Base-by-base conservation (phyloP, 1,284 basidiomycete species). In the Fistulina hepatica region DNA sequence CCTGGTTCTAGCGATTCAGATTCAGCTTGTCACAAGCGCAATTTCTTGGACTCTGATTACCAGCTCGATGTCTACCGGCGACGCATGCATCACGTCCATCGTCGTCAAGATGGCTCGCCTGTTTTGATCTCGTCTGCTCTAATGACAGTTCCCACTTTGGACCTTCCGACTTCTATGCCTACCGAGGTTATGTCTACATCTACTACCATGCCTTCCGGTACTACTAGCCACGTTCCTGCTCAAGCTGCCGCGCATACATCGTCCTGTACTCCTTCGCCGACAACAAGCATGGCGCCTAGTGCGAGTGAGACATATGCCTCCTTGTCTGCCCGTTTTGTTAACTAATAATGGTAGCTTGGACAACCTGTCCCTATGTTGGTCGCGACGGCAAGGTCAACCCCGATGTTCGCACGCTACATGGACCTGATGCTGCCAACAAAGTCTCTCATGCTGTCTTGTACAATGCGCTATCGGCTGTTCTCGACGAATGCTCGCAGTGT, bases 301-400 rank as follows among this genome's bases (percentile, higher is more conserved):
- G 63, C 65, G 10, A 68, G 65, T 67, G 50, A 47, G 64, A 57
- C 13, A 17, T 41, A 44, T 48, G 16, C 50, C 48, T 52, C 38
- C 25, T 41, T 47, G 25, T 19, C 13, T 21, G 21, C 21, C n/a
- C 28, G 16, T 16, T 6, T 10, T 21, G 7, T 31, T 19, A 21
- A 25, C 28, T 21, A 20, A 7, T 36, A 15, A 17, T 6, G 39
- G 28, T 34, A 72, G 69, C 69, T 3, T 78, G 73, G 73, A 66
- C 61, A 6, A 65, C 63, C n/a, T 79, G 75, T 52, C 58, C 61
- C 5, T 78, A 77, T 45, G 55, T 62, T 25, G 48, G 52, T 16
- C 56, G 55, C 5, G 76, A 79, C 48, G 76, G 76, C 16, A 43
- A 61, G 42, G 64, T 76, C 41, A 80, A 80, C 49, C 73, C 76